Percentiles rank a stretch among this genome's conserved stretches.
Evolutionary conservation across 2,329 filamentous ascomycete genomes (phyloP).

Genomic region (Lasiodiplodia citricola): DNA sequence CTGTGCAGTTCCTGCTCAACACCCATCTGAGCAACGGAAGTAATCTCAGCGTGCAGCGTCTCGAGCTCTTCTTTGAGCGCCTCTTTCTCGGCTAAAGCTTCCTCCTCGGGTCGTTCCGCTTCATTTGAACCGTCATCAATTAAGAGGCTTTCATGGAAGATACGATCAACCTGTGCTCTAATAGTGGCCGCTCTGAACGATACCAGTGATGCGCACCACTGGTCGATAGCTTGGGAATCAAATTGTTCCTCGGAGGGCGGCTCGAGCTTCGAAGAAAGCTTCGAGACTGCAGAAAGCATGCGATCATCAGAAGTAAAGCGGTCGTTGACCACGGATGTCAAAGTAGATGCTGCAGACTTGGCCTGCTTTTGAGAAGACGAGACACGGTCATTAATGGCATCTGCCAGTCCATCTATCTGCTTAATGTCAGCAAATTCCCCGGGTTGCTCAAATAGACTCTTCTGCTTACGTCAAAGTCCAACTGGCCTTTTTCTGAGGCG

Average conservation of each 20-base stretch:
- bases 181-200: slow-evolving; percentile 48
- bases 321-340: slow-evolving; percentile 57
- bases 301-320: slow-evolving; percentile 68
- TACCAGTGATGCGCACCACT: slow-evolving; percentile 57
- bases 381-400: slow-evolving; percentile 40
- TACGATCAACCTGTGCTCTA: slow-evolving; percentile 53
- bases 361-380: slow-evolving; percentile 54
- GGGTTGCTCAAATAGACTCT: slow-evolving; percentile 19
- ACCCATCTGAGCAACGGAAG: slow-evolving; percentile 73
- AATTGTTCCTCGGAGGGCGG: slow-evolving; percentile 54
- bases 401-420: slow-evolving; percentile 36
- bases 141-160: slow-evolving; percentile 56
- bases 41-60: slow-evolving; percentile 71
- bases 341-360: slow-evolving; percentile 50
- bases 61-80: slow-evolving; percentile 69
- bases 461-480: slow-evolving; percentile 42
- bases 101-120: slow-evolving; percentile 51
- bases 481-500: slow-evolving; percentile 48
- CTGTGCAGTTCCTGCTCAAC: slow-evolving; percentile 70
- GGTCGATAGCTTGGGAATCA: slow-evolving; percentile 59
- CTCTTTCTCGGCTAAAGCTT: slow-evolving; percentile 57
- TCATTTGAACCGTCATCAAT: slow-evolving; percentile 35
- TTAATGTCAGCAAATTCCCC: slow-evolving; percentile 9
- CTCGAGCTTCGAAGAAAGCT: slow-evolving; percentile 56
- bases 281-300: slow-evolving; percentile 29